Base-by-base conservation (phyloP, 257 asterid genomes). In the Mentha longifolia region DNA sequence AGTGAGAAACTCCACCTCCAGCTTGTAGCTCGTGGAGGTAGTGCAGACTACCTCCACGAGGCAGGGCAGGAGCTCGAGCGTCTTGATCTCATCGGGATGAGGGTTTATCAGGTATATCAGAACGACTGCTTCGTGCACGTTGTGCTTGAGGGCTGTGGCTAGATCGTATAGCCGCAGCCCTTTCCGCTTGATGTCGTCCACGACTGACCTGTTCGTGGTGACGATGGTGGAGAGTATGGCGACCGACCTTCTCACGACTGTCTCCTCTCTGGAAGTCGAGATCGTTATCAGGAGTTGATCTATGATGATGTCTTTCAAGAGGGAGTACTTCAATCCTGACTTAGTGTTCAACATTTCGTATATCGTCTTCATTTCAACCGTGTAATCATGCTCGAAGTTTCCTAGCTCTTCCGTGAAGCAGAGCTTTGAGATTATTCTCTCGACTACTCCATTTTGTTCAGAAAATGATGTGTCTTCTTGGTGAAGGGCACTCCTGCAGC, bases 111-210 rank as follows among this genome's bases (percentile, higher is more conserved):
- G 67, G 76, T 90, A 88, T 35, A 93, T 93, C 4, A 93, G 83
- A 30, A 84, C 76, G 35, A 88, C 95, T 0, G 98, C 98, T 70
- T 93, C 98, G 15, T 88, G 93, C 31, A 90, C 89, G 61, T 91
- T 87, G 50, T 84, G 83, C 61, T 86, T 87, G 56, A 93, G 91
- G 75, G 98, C 98, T 3, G 86, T 84, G 14, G 93, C 98, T 57
- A 93, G 75, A 65, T 90, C 97, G 43, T 82, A 77, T 52, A 93
- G 76, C 76, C 82, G 92, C 52, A 93, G 55, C 16, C 98, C 98
- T 71, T 87, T 90, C 56, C 78, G 79, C 81, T 92, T 90, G 59
- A 93, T 73, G 20, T 93, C 96, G 4, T 90, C 96, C 39, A 87
- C 54, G 31, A 76, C 87, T 0, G 93, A 77, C 72, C 80, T 78